Percentiles rank a stretch among this genome's conserved stretches.
phyloP scores from a whole-genome alignment of 2,329 filamentous ascomycete species.

The Pseudogymnoascus sp. region DNA sequence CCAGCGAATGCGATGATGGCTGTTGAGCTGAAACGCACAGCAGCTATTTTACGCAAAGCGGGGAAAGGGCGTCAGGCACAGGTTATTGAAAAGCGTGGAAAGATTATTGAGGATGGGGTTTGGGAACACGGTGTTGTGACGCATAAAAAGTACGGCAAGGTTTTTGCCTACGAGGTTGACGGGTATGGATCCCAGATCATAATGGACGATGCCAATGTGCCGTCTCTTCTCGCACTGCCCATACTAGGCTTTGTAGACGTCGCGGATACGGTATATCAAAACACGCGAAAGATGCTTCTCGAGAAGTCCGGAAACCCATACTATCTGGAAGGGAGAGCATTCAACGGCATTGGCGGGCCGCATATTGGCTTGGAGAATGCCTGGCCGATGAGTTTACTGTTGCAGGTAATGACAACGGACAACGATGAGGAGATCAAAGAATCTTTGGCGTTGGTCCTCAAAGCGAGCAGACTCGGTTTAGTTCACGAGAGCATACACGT shows the following conservation, averaged over 20 bases:
- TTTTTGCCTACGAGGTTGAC: conserved; percentile 84
- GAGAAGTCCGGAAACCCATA: conserved; percentile 61
- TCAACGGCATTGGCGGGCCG: conserved; percentile 82
- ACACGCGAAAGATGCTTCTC: conserved; percentile 65
- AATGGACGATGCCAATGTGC: conserved; percentile 87
- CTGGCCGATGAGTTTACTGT: conserved; percentile 92
- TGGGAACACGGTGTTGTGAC: conserved; percentile 75
- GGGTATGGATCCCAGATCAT: conserved; percentile 74
- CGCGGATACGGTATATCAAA: conserved; percentile 67
- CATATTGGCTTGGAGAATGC: conserved; percentile 79
- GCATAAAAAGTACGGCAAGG: conserved; percentile 65
- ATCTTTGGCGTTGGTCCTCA: conserved; percentile 65
- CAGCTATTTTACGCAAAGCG: conserved; percentile 55
- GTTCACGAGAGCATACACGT: conserved; percentile 92
- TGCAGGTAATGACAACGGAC: conserved; percentile 83
- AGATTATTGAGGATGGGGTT: conserved; percentile 64
- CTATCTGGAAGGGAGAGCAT: conserved; percentile 66
- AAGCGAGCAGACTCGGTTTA: conserved; percentile 66
- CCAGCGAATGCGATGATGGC: conserved; percentile 95
- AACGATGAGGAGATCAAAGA: conserved; percentile 72
- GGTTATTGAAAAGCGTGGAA: conserved; percentile 48
- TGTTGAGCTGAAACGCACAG: conserved; percentile 70
- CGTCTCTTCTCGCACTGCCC: conserved; percentile 69
- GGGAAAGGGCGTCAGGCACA: conserved; percentile 44
- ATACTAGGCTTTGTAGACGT: conserved; percentile 64